phyloP scores from a whole-genome alignment of 2,329 filamentous ascomycete genomes.

The Stagonosporopsis chrysanthemi region DNA sequence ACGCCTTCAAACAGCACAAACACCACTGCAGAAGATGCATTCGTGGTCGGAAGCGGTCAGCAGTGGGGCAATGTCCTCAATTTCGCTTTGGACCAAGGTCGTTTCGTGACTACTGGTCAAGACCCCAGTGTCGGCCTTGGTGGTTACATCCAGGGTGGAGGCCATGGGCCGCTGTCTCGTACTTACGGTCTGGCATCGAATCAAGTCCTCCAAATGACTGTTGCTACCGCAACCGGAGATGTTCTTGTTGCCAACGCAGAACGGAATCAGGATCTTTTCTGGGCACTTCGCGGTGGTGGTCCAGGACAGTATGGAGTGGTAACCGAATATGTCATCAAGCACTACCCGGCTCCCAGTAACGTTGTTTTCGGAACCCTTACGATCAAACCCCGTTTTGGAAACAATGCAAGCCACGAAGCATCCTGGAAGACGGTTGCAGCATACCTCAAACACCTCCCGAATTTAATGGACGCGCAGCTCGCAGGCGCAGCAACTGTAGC shows the following conservation, averaged over 20 bases:
- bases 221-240: constrained; percentile 19
- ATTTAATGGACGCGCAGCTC: constrained; percentile 40
- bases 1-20: constrained; percentile 2
- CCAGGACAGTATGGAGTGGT: constrained; percentile 26
- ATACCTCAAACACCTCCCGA: constrained; percentile 25
- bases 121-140: constrained; percentile 55
- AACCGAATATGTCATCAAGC: constrained; percentile 23
- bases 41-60: constrained; percentile 29
- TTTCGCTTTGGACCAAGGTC: not conserved
- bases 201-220: constrained; percentile 22
- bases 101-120: constrained; percentile 15
- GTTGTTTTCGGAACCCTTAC: constrained; percentile 12
- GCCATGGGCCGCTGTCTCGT: constrained; percentile 59
- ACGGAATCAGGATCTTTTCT: constrained; percentile 27
- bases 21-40: constrained; percentile 20
- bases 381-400: constrained; percentile 16
- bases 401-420: constrained; percentile 19
- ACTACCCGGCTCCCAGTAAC: constrained; percentile 23
- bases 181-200: constrained; percentile 43
- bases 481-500: constrained; percentile 32
- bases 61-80: constrained; percentile 18
- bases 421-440: constrained; percentile 38
- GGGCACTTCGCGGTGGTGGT: constrained; percentile 25
- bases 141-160: constrained; percentile 54
- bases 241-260: constrained; percentile 20